Evolutionary conservation across 176 grass and related monocot genomes (phyloP).

Genomic region (Metroxylon sagu): DNA sequence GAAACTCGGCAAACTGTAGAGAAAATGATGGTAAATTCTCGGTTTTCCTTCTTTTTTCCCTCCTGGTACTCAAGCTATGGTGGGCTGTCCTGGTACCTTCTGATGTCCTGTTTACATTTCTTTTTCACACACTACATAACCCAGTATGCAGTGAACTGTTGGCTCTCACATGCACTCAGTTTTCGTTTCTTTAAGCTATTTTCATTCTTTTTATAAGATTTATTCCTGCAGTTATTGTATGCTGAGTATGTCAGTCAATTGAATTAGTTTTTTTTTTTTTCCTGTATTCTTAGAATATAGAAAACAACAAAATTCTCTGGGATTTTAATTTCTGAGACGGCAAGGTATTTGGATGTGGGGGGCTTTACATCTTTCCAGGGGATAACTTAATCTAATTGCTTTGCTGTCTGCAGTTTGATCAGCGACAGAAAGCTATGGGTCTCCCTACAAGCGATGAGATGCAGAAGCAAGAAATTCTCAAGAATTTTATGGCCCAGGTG

Average conservation of each 20-base stretch:
- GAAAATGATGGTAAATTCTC: conserved; percentile 90
- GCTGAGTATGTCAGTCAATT: no score
- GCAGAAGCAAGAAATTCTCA: conserved; percentile 92
- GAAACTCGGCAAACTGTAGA: conserved; percentile 97
- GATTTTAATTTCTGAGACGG: no score
- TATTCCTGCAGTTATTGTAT: no score
- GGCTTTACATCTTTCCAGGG: background rate
- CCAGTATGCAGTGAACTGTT: no score
- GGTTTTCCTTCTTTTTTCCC: no score
- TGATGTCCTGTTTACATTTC: no score
- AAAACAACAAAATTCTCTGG: conserved; percentile 1
- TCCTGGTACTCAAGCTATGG: no score
- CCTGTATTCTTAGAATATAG: background rate
- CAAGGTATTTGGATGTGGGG: no score
- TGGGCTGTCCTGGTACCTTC: no score
- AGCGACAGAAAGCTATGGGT: conserved; percentile 96
- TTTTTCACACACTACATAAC: no score
- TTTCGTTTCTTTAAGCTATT: background rate
- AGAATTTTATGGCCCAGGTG: conserved; percentile 93
- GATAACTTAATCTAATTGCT: background rate
- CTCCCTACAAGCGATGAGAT: conserved; percentile 87
- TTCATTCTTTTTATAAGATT: background rate
- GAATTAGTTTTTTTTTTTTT: background rate
- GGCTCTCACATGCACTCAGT: no score
- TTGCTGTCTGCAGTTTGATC: conserved; percentile 56